Evolutionary conservation across 2,329 filamentous ascomycete genomes (phyloP), one percentile per base, ranked within the genome.

Genomic region (Aspergillus pseudoterreus): DNA sequence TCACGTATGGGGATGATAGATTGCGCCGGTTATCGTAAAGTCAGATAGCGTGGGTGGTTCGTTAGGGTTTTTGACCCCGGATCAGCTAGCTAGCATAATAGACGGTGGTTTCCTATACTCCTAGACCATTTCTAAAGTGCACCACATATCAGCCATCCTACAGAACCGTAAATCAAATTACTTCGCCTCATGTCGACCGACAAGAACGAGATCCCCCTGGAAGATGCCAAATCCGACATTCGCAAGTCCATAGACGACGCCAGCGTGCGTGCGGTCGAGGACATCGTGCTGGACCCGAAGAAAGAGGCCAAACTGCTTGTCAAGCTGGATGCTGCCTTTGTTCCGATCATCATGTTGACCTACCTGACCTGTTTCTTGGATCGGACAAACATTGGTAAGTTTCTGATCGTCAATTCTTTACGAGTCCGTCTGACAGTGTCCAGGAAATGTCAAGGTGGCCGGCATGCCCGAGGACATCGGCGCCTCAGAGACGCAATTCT

Each of bases 291-390:
- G 15, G 77, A 80, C 53, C 68, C 71, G 1, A 67, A 60, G 17
- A 75, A 74, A 48, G 78, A 80, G 59, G 66, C 62, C 45, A 74
- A 70, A 49, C 64, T 81, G 2, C 69, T 81, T 4, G 61, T 67
- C 17, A 80, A 80, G 52, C 64, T 81, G 10, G 78, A 81, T 49
- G 42, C 74, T 3, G 71, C 70, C 3, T 74, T 81, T 46, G 72
- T 75, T 4, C 78, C 78, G 0, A 75, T 82, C 49, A 78, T 83
- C 52, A 81, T 80, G 74, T 63, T 81, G 43, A 72, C 82, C 4
- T 84, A 82, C 54, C 60, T 84, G 17, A 72, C 74, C 4, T 80
- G 76, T 54, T 82, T 80, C 58, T 68, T 82, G 38, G 82, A 84
- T 63, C 73, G 81, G 49, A 71, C 72, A 17, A 81, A 80, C 56